A percentile compares a stretch with the other conserved stretches of the same genome.
phyloP scores from a whole-genome alignment of 371 early-diverging fungal species.

The Lichtheimia ornata region DNA sequence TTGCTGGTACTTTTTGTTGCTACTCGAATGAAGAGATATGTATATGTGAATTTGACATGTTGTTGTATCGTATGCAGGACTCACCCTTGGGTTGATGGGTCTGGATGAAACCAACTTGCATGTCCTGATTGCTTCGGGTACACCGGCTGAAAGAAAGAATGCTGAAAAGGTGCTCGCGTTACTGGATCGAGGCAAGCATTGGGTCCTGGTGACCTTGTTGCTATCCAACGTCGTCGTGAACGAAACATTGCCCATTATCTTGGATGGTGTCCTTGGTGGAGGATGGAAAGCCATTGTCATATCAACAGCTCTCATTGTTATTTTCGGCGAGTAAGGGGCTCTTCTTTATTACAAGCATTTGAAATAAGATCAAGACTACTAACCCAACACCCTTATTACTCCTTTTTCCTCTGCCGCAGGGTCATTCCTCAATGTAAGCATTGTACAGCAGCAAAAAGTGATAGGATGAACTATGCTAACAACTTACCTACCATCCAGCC shows the following conservation, averaged over 20 bases:
- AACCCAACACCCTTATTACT: not conserved
- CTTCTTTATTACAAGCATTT: not conserved
- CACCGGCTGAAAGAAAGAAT: conserved; percentile 59
- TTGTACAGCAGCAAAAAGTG: not conserved
- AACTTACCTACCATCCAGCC: conserved; percentile 29
- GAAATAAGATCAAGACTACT: no score
- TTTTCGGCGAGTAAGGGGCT: conserved; percentile 86
- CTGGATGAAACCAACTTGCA: conserved; percentile 71
- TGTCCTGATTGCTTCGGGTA: conserved; percentile 74
- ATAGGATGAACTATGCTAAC: not conserved
- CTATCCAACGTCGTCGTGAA: conserved; percentile 92
- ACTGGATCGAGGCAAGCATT: conserved; percentile 74
- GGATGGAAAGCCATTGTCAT: conserved; percentile 87
- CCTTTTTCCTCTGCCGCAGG: conserved; percentile 17
- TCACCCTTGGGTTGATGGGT: conserved; percentile 87
- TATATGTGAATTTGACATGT: not conserved
- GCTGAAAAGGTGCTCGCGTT: conserved; percentile 73
- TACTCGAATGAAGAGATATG: not conserved
- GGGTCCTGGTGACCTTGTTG: conserved; percentile 88
- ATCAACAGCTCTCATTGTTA: conserved; percentile 85
- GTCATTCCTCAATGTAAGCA: conserved; percentile 48
- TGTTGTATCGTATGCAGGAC: conserved; percentile 47
- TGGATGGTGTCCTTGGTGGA: conserved; percentile 79
- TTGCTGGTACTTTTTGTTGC: conserved; percentile 48
- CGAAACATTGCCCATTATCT: conserved; percentile 92